These are phyloP conservation scores for Malus sylvestris DNA, from an alignment of 306 rosid genomes.

Conservation along the genomic window DNA sequence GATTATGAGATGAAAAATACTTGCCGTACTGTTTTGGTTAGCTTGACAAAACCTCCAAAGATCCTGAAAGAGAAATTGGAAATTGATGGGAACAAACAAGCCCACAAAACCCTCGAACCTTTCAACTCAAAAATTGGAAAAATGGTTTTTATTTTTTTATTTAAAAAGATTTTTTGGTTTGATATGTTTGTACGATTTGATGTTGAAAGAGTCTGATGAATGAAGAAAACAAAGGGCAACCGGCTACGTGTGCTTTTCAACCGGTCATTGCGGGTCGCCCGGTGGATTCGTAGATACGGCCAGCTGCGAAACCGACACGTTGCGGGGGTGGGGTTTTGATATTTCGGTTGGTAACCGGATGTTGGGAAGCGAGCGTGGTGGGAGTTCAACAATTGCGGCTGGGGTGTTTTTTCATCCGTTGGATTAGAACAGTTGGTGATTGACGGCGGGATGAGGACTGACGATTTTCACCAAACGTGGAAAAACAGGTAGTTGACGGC, in stretches of 20 bases:
- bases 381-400: slow-evolving; percentile 32
- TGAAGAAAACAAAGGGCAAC: slow-evolving; percentile 12
- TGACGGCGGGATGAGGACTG: neutral
- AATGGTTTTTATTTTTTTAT: neutral
- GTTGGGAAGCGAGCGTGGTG: neutral
- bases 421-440: neutral
- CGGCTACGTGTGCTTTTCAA: slow-evolving; percentile 9
- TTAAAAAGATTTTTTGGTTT: neutral
- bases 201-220: neutral
- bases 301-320: neutral
- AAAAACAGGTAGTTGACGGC: slow-evolving; percentile 10
- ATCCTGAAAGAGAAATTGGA: slow-evolving; percentile 21
- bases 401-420: slow-evolving; percentile 3
- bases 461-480: neutral
- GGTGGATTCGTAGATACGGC: neutral
- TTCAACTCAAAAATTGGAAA: neutral
- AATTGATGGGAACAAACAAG: slow-evolving; percentile 17
- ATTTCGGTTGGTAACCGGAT: neutral
- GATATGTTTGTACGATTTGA: slow-evolving; percentile 7
- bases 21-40: slow-evolving; percentile 29
- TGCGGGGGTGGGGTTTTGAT: neutral
- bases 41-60: slow-evolving; percentile 1
- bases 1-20: slow-evolving; percentile 5
- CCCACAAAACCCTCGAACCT: slow-evolving; percentile 15
- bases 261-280: slow-evolving; percentile 3